Base-by-base conservation (phyloP, 495 filamentous ascomycete species). In the Talaromyces adpressus region DNA sequence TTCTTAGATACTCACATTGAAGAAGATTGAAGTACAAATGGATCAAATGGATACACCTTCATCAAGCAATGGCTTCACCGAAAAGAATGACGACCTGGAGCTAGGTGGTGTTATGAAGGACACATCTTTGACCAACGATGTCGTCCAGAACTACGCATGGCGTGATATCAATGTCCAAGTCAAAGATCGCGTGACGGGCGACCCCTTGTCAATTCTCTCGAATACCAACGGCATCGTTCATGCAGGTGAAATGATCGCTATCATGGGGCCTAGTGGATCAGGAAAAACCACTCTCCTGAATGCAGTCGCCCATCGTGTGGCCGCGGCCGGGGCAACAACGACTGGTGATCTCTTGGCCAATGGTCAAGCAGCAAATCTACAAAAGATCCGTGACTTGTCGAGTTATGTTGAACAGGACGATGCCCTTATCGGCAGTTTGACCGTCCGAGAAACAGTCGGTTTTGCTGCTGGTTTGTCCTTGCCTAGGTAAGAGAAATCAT, bases 161-260 rank as follows among this genome's bases (percentile, higher is more conserved):
- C 51, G 18, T 6, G 18, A 53, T 14, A 27, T 53, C 22, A 12
- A 53, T 12, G 51, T 53, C 20, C 18, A 53, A 25, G 51, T 53
- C 51, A 53, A 27, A 23, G 51, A 53, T 25, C 51, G 51, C 18
- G n/a, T 18, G 18, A 53, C 51, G 20, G 23, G 23, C 7, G 51
- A 22, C 51, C 51, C 51, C 23, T 82, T 82, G 71, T 66, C 73
- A 58, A 76, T 89, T 63, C 74, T 89, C 47, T 76, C 78, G 25
- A 72, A 82, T 64, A 73, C 51, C 3, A 23, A 22, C 18, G 51
- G 51, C 51, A 53, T 53, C 3, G 51, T 53, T 16, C 18, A 53
- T 53, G 51, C 51, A 1, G 20, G 51, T 27, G 51, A 53, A 25
- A 53, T 53, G 51, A 22, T 53, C 5, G 51, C 51, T 4, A 53